A percentile compares a stretch with the other conserved stretches of the same genome.
Conservation (phyloP, 768 basidiomycete species). For the Mycena leptocephala region DNA sequence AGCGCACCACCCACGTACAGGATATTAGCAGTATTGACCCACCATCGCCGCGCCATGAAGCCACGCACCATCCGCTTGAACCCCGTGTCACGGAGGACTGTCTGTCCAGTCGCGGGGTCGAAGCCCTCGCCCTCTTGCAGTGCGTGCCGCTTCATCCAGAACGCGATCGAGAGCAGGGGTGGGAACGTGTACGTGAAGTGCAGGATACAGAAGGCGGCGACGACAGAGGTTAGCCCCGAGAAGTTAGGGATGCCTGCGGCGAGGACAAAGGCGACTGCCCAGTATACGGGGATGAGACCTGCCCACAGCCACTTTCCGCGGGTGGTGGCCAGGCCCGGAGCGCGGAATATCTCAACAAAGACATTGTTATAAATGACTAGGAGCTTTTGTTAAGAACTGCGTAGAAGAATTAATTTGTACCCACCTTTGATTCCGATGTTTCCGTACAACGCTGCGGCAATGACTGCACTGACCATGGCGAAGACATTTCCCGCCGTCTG, state of each 20-base stretch:
- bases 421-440: constrained; percentile 27
- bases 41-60: constrained; percentile 22
- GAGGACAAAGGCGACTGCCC: constrained; percentile 25
- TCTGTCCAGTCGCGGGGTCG: constrained; percentile 15
- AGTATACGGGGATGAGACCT: constrained; percentile 11
- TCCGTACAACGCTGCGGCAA: constrained; percentile 21
- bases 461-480: constrained; percentile 25
- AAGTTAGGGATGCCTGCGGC: constrained; percentile 27
- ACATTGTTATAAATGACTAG: constrained; percentile 20
- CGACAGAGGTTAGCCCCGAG: constrained; percentile 20
- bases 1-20: constrained; percentile 12
- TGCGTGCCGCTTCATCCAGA: constrained; percentile 23
- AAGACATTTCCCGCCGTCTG: constrained; percentile 25
- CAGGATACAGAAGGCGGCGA: constrained; percentile 24
- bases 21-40: constrained; percentile 11
- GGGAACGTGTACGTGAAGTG: constrained; percentile 29
- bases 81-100: constrained; percentile 16
- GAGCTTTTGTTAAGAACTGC: not conserved
- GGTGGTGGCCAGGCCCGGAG: constrained; percentile 7
- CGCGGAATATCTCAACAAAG: constrained; percentile 22
- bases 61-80: constrained; percentile 18
- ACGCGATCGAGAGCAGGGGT: constrained; percentile 14
- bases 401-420: not conserved
- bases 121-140: constrained; percentile 21
- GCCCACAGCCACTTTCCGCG: constrained; percentile 18